phyloP scores from a whole-genome alignment of 352 stramenopile species.

The Phytophthora rubi region DNA sequence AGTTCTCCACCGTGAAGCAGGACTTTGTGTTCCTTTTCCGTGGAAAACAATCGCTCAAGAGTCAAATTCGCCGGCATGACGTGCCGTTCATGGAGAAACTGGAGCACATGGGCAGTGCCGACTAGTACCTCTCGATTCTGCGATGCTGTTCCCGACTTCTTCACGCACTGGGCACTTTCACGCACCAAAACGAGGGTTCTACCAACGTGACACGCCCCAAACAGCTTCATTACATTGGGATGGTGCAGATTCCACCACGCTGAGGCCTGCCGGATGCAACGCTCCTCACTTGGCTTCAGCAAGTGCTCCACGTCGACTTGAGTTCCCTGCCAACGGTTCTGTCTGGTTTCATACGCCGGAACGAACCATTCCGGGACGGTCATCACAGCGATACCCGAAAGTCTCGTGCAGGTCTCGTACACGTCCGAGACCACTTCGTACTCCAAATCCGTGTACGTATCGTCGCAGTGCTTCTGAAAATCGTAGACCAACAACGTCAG shows the following conservation, averaged over 20 bases:
- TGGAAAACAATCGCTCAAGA: conserved; percentile 26
- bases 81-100: conserved; percentile 31
- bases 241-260: conserved; percentile 42
- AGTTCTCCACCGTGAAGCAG: conserved; percentile 28
- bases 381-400: conserved; percentile 24
- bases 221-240: conserved; percentile 43
- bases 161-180: conserved; percentile 32
- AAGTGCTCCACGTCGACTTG: conserved; percentile 30
- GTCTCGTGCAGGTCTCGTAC: conserved; percentile 24
- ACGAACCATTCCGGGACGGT: conserved; percentile 41
- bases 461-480: conserved; percentile 27
- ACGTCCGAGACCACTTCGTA: conserved; percentile 22
- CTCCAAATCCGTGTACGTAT: conserved; percentile 33
- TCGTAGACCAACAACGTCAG: conserved; percentile 38
- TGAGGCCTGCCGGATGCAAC: conserved; percentile 34
- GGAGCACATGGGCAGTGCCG: conserved; percentile 24
- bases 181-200: conserved; percentile 29
- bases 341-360: conserved; percentile 27
- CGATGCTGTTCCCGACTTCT: conserved; percentile 6
- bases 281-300: conserved; percentile 25
- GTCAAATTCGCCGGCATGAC: conserved; percentile 16
- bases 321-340: conserved; percentile 32
- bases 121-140: conserved; percentile 26
- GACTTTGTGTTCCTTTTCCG: conserved; percentile 27
- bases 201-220: conserved; percentile 45